phyloP scores from a whole-genome alignment of 495 filamentous ascomycete genomes.

The Talaromyces liani region DNA sequence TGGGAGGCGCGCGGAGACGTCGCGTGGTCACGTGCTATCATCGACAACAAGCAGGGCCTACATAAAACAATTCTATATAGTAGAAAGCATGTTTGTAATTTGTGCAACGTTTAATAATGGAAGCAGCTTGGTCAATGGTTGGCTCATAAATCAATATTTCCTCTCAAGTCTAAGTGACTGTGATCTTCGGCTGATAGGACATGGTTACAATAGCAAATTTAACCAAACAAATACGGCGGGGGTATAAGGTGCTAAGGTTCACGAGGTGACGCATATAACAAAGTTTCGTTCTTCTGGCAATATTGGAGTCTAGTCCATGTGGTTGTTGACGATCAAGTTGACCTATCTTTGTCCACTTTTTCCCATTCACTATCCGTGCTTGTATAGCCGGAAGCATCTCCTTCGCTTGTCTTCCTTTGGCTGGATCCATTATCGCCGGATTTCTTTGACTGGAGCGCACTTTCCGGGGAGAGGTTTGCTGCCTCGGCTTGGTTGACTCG shows the following conservation, averaged over 20 bases:
- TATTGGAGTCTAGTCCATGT: not conserved
- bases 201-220: not conserved
- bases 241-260: not conserved
- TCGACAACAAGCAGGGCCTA: not conserved
- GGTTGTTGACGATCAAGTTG: conserved; percentile 7
- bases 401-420: conserved; percentile 35
- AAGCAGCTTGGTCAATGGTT: not conserved
- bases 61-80: not conserved
- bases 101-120: not conserved
- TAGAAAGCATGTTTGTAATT: not conserved
- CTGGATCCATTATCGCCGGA: conserved; percentile 24
- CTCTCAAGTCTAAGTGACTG: not conserved
- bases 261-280: not conserved
- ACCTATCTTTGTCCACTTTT: conserved; percentile 40
- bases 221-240: not conserved
- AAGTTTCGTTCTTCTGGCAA: not conserved
- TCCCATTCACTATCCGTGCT: conserved; percentile 54
- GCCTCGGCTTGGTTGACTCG: conserved; percentile 14
- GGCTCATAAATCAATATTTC: not conserved
- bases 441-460: conserved; percentile 17
- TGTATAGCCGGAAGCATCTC: conserved; percentile 41
- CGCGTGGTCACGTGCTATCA: conserved; percentile 10
- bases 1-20: not conserved
- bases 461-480: conserved; percentile 15
- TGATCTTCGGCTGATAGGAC: not conserved